These are phyloP conservation scores for Pseudocercospora musae DNA, from an alignment of 2,329 filamentous ascomycete species.

Conservation along the genomic window DNA sequence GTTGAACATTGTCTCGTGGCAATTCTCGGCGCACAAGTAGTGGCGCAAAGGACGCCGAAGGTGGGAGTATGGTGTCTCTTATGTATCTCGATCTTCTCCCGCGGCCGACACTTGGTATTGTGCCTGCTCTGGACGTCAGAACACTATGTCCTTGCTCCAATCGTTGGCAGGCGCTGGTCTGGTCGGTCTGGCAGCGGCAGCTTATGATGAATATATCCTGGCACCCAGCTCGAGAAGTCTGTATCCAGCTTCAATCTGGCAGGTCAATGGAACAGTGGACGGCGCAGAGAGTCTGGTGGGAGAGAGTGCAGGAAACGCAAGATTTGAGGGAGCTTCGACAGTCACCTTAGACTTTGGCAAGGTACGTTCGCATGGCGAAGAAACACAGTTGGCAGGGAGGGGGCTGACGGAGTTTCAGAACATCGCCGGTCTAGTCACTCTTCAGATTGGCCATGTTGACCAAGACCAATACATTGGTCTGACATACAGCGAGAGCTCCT, in stretches of 20 bases:
- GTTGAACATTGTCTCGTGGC: background rate
- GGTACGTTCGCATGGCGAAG: background rate
- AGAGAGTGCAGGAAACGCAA: conserved; percentile 30
- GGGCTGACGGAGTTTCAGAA: conserved; percentile 26
- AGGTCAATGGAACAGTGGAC: conserved; percentile 41
- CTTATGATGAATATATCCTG: conserved; percentile 43
- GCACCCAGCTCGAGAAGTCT: conserved; percentile 40
- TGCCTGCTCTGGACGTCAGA: background rate
- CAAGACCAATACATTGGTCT: conserved; percentile 42
- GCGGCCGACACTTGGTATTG: background rate
- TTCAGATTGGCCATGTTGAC: conserved; percentile 37
- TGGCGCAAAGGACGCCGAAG: background rate
- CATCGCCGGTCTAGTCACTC: conserved; percentile 41
- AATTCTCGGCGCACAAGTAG: background rate
- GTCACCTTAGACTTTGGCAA: conserved; percentile 43
- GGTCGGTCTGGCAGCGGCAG: conserved; percentile 14
- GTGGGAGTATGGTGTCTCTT: background rate
- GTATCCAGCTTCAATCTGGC: conserved; percentile 38
- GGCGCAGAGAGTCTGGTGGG: conserved; percentile 35
- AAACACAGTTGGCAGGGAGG: background rate
- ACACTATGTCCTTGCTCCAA: background rate
- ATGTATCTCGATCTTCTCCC: background rate
- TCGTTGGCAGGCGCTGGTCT: conserved; percentile 5
- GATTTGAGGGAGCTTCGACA: conserved; percentile 38
- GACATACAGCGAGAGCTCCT: conserved; percentile 42